Evolutionary conservation across 768 basidiomycete species (phyloP).

Genomic region (Boletus rufocinnamomeus): DNA sequence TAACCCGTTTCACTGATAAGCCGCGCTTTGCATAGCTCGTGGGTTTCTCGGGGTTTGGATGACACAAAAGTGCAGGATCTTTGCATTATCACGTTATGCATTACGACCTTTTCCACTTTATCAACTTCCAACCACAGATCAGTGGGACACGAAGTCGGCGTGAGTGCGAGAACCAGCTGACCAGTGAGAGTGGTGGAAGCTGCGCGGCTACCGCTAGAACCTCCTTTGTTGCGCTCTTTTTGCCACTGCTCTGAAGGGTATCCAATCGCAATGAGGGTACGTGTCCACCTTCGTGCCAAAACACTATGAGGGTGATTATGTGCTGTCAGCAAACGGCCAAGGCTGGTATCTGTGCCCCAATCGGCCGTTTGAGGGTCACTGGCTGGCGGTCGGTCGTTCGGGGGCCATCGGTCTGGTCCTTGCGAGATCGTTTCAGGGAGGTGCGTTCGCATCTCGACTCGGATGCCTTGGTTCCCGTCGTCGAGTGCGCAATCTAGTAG

Average conservation of each 20-base stretch:
- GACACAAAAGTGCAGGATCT: too few relatives aligned
- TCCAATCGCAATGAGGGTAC: neutral
- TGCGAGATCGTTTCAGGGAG: neutral
- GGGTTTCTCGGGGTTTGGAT: neutral
- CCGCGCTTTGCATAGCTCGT: neutral
- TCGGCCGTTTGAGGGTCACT: neutral
- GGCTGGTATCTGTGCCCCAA: neutral
- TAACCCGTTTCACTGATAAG: too few relatives aligned
- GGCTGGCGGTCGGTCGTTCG: neutral
- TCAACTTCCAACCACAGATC: neutral
- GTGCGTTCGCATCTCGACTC: neutral
- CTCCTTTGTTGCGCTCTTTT: neutral
- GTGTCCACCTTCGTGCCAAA: neutral
- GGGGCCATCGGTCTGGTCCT: neutral
- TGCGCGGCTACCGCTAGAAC: neutral
- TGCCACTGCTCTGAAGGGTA: neutral
- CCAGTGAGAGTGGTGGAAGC: too few relatives aligned
- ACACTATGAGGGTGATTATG: neutral
- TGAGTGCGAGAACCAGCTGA: neutral
- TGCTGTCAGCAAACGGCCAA: neutral
- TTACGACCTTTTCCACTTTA: neutral
- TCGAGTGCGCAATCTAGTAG: neutral
- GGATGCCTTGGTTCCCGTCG: neutral
- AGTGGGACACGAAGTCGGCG: neutral
- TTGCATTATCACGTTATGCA: too few relatives aligned